Conservation (phyloP, 129 eudicot species). For the Flaveria bidentis region DNA sequence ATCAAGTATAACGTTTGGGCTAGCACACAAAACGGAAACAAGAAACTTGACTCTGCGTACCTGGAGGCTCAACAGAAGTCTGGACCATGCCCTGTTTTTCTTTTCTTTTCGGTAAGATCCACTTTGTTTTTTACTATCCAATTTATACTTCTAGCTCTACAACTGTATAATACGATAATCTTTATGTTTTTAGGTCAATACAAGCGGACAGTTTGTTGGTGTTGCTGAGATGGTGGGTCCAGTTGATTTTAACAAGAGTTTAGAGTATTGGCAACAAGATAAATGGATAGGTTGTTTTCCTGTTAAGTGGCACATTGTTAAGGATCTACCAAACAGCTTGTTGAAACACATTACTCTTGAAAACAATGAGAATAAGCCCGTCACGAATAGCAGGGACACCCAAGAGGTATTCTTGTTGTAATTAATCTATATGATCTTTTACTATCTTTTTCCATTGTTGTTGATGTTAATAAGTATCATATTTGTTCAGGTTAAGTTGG, state of each 20-base stretch:
- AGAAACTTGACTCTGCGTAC: slow-evolving; percentile 81
- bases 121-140: not conserved
- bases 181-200: slow-evolving; percentile 51
- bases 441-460: not conserved
- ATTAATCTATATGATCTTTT: no score
- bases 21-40: slow-evolving; percentile 85
- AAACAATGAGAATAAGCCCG: slow-evolving; percentile 84
- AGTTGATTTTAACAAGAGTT: slow-evolving; percentile 70
- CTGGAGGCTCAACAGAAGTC: slow-evolving; percentile 71
- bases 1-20: slow-evolving; percentile 83
- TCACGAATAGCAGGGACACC: slow-evolving; percentile 84
- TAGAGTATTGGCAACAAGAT: slow-evolving; percentile 95
- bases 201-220: slow-evolving; percentile 91
- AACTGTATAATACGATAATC: not conserved
- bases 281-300: slow-evolving; percentile 94
- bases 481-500: slow-evolving; percentile 61
- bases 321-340: slow-evolving; percentile 78
- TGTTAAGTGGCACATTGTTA: slow-evolving; percentile 92
- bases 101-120: slow-evolving; percentile 61
- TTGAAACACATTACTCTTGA: slow-evolving; percentile 84
- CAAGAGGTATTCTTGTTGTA: slow-evolving; percentile 55
- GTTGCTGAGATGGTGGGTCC: slow-evolving; percentile 86
- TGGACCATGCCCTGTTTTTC: slow-evolving; percentile 63
- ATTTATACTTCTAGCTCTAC: not conserved
- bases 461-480: not conserved